Evolutionary conservation across 2,329 filamentous ascomycete genomes (phyloP).

Genomic region (Helminthosporium solani): DNA sequence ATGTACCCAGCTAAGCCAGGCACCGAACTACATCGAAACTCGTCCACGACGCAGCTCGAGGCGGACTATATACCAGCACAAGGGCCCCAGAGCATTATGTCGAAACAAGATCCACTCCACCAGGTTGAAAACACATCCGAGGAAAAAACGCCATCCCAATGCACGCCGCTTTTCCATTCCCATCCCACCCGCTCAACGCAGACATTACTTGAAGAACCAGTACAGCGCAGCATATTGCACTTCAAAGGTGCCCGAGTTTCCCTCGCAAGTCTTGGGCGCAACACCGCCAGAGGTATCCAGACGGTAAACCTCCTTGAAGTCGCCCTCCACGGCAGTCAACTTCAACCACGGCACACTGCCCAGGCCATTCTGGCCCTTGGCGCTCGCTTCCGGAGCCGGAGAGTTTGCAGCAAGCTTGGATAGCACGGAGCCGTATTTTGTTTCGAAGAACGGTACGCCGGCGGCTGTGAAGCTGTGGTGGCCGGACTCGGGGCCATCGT

Average conservation of each 20-base stretch:
- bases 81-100: background rate
- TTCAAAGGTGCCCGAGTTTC: slow-evolving; percentile 62
- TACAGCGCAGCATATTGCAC: slow-evolving; percentile 84
- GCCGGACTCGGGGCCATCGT: slow-evolving; percentile 65
- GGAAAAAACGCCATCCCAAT: background rate
- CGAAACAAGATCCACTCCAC: background rate
- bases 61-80: no score
- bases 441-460: slow-evolving; percentile 76
- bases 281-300: slow-evolving; percentile 80
- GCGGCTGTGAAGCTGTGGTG: slow-evolving; percentile 76
- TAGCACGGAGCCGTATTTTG: slow-evolving; percentile 59
- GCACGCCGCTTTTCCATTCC: background rate
- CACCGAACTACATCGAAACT: no score
- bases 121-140: background rate
- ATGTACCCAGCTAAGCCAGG: no score
- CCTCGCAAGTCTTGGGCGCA: slow-evolving; percentile 71
- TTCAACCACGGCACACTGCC: slow-evolving; percentile 80
- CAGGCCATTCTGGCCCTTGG: slow-evolving; percentile 56
- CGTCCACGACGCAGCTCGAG: no score
- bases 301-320: slow-evolving; percentile 75
- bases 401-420: slow-evolving; percentile 63
- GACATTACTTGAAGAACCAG: slow-evolving; percentile 54
- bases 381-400: slow-evolving; percentile 62
- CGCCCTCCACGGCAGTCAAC: slow-evolving; percentile 52
- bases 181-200: background rate